These are phyloP conservation scores for Cladosporium sphaerospermum DNA, from an alignment of 2,329 filamentous ascomycete species.

Conservation along the genomic window DNA sequence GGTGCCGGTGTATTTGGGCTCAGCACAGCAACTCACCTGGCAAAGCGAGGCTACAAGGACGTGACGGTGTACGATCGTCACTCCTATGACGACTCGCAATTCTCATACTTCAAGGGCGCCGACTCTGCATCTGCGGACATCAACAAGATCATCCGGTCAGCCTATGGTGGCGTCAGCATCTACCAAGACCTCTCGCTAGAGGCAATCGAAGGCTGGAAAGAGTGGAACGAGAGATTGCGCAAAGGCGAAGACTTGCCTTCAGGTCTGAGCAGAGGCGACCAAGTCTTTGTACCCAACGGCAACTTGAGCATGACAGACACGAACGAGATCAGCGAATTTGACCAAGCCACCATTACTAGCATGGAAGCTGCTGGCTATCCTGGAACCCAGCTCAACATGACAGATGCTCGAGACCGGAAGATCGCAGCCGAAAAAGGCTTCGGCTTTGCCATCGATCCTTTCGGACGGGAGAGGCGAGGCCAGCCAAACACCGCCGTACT, in stretches of 20 bases:
- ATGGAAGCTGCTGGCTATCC: conserved; percentile 10
- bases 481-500: background rate
- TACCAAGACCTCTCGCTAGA: conserved; percentile 17
- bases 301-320: conserved; percentile 11
- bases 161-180: conserved; percentile 15
- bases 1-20: conserved; percentile 38
- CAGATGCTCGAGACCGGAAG: background rate
- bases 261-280: conserved; percentile 1
- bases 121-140: conserved; percentile 18
- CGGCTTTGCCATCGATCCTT: background rate
- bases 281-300: background rate
- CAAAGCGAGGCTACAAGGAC: conserved; percentile 14
- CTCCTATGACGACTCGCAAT: conserved; percentile 1
- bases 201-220: conserved; percentile 26
- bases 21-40: conserved; percentile 28
- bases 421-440: background rate
- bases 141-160: conserved; percentile 20
- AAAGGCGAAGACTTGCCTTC: background rate
- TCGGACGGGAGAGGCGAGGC: background rate
- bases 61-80: conserved; percentile 12
- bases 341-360: conserved; percentile 10
- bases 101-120: conserved; percentile 14
- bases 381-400: conserved; percentile 10
- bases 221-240: conserved; percentile 20
- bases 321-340: conserved; percentile 1